Evolutionary conservation across 129 eudicot species (phyloP), one percentile per base, ranked within the genome.

Genomic region (Calendula officinalis): DNA sequence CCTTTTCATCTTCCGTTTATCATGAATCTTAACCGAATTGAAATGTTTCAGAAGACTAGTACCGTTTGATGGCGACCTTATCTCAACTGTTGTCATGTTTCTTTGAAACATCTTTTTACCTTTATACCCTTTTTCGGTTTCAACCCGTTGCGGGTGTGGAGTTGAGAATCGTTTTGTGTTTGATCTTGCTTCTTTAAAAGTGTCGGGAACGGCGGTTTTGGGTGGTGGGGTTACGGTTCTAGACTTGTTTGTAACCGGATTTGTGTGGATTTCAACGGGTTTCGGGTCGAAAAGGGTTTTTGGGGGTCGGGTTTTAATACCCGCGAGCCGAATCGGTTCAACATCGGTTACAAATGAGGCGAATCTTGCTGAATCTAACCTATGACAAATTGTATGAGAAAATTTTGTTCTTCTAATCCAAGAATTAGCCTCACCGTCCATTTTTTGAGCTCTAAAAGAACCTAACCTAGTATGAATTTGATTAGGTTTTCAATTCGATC

Each of bases 401-500:
- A 82, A 91, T 45, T 91, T 91, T 5, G 97, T 70, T 74, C 97
- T 84, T 75, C 97, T 82, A 30, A 86, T 78, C 97, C 97, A 91
- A 65, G 95, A 91, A 80, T 62, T 71, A 79, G 81, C 80, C 71
- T 82, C 86, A 46, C 74, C 87, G 13, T 78, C 88, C 97, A 91
- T 90, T 61, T 62, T 64, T 66, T 60, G 43, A 39, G 46, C 30
- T 53, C 70, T 35, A 63, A 53, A 35, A 7, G 17, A 36, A 56
- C 44, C 71, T 6, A 71, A 9, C 55, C 54, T 50, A 9, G 22
- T 16, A 37, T 0, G 39, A 60, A 43, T 17, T 51, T 35, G 42
- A 39, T 40, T 60, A 32, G 60, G 71, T 35, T 50, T 60, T 70
- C 3, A 6, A 50, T 60, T 27, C 2, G 17, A 36, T 58, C 51